Evolutionary conservation across 768 basidiomycete species (phyloP).

Genomic region (Panus rudis): DNA sequence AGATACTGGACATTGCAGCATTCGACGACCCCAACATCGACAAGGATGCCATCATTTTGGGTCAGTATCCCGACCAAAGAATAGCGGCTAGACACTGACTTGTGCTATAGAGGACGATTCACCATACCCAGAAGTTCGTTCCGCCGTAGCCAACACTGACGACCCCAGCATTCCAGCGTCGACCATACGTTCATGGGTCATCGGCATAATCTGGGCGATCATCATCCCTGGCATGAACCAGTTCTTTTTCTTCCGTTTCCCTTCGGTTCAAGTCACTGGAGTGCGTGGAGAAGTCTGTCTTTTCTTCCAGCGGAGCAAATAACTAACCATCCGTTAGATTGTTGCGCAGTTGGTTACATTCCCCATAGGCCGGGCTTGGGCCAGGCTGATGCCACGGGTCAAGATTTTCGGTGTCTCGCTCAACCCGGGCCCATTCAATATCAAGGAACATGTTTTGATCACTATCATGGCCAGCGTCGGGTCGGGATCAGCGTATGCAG

Average conservation of each 20-base stretch:
- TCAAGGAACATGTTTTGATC: conserved; percentile 46
- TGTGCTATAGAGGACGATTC: conserved; percentile 11
- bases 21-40: conserved; percentile 31
- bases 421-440: conserved; percentile 71
- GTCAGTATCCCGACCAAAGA: conserved; percentile 4
- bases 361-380: conserved; percentile 57
- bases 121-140: conserved; percentile 14
- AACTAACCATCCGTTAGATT: conserved; percentile 30
- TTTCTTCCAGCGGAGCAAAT: background rate
- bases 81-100: background rate
- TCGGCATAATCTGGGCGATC: conserved; percentile 48
- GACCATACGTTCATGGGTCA: conserved; percentile 35
- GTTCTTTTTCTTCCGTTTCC: conserved; percentile 74
- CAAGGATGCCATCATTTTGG: conserved; percentile 19
- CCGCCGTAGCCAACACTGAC: conserved; percentile 52
- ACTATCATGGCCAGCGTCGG: conserved; percentile 38
- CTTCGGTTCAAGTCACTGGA: conserved; percentile 53
- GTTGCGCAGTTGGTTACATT: conserved; percentile 68
- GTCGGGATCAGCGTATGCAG: conserved; percentile 34
- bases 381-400: conserved; percentile 44
- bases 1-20: conserved; percentile 9
- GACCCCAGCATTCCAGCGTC: conserved; percentile 52
- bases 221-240: conserved; percentile 60
- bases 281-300: conserved; percentile 15
- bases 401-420: conserved; percentile 52